A percentile compares a stretch with the other conserved stretches of the same genome.
Conservation (phyloP, 495 filamentous ascomycete species). For the Trichoderma orchidacearum region DNA sequence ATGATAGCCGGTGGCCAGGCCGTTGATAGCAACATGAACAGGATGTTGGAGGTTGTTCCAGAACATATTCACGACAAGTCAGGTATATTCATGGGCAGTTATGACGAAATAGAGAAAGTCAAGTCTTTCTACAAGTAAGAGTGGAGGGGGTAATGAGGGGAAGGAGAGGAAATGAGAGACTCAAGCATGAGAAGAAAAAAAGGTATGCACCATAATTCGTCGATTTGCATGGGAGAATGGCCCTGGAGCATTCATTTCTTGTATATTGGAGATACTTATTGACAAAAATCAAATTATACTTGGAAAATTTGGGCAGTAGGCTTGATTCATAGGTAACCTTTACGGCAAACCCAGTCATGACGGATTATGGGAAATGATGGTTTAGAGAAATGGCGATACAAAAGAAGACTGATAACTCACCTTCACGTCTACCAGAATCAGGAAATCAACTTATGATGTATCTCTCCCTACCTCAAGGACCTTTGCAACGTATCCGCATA, state of each 20-base stretch:
- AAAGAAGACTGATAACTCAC: too few species aligned
- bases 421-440: too few species aligned
- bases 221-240: background rate
- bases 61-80: conserved; percentile 92
- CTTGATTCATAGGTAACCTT: background rate
- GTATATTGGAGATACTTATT: background rate
- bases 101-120: conserved; percentile 91
- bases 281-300: background rate
- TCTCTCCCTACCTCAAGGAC: too few species aligned
- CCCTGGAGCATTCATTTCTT: background rate
- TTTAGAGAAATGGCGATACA: too few species aligned
- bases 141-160: background rate
- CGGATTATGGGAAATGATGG: too few species aligned
- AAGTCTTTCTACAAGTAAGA: conserved; percentile 46
- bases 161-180: background rate
- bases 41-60: conserved; percentile 81
- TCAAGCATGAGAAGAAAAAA: background rate
- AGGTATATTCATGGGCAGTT: conserved; percentile 91
- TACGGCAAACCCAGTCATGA: too few species aligned
- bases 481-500: too few species aligned
- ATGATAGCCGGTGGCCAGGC: conserved; percentile 73
- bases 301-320: background rate
- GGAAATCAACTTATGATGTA: too few species aligned
- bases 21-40: conserved; percentile 72
- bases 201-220: background rate